Evolutionary conservation across 2,329 filamentous ascomycete species (phyloP), one percentile per base, ranked within the genome.

Genomic region (Sclerotinia glacialis): DNA sequence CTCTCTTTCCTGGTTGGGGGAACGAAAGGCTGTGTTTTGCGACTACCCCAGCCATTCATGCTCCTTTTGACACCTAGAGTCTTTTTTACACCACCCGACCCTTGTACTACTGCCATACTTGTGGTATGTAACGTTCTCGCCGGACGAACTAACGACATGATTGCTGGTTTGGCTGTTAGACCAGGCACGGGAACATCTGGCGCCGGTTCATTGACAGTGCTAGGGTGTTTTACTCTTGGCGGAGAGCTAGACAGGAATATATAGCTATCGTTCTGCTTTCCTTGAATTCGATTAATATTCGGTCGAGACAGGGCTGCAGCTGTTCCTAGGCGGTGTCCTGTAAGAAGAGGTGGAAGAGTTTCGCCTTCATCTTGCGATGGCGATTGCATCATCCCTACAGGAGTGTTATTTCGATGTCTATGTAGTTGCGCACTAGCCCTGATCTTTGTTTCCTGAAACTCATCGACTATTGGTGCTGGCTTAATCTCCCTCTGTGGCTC

Each of bases 21-120:
- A 14, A 70, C 68, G 52, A 76, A 76, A 21, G 67, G 65, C 47
- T 72, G 67, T 7, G 68, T 69, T 47, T 71, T 72, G 52, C 71
- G 68, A 66, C 71, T 73, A 40, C 67, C 67, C 83, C 83, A 85
- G 2, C 81, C 80, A 69, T 82, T 79, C 77, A 85, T 79, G 63
- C 78, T 81, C 64, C 74, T 68, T 68, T 80, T 78, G 67, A 82
- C 78, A 1, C 83, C 83, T 65, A 85, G 69, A n/a, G 82, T 84
- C 71, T 76, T 81, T 69, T 78, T 79, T 59, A 74, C 34, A 44
- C 67, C 44, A 52, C 42, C 59, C 0, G 66, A 42, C 53, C 46
- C 31, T 26, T 71, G 69, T 21, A 69, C 42, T n/a, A 69, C 69
- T 21, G 67, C 52, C n/a, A 73, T 69, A 37, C 68, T 75, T 1